Base-by-base conservation (phyloP, 495 filamentous ascomycete species). In the Podospora fimiseda region DNA sequence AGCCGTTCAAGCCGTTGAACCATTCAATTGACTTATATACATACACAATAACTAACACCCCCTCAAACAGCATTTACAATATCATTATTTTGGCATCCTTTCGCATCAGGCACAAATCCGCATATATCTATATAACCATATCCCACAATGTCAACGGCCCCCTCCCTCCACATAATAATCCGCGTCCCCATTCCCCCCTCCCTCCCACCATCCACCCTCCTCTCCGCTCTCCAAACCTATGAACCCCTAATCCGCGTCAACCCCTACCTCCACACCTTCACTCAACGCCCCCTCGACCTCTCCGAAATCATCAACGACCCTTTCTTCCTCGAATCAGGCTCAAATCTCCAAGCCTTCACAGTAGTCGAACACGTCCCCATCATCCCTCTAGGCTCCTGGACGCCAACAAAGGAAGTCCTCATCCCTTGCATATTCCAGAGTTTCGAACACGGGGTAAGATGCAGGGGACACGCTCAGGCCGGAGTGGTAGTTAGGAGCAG, bases 331-430 rank as follows among this genome's bases (percentile, higher is more conserved):
- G 42, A 58, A 0, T 56, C 63, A 52, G 62, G 64, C 21, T 37
- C n/a, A n/a, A 52, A 60, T n/a, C 57, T 67, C 1, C 40, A 52
- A 9, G 57, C 60, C 41, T 71, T 65, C 51, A 48, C 64, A 45
- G 61, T 71, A 48, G 55, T 56, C 55, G 69, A 73, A 46, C 62
- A 60, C 42, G 62, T 73, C 38, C 65, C 68, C 52, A 58, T 70
- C 48, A 60, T 72, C n/a, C 67, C 69, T 1, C 46, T 67, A 9
- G 65, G 63, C 6, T 46, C 61, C 3, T 53, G 62, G 48, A 60
- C 60, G 0, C n/a, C n/a, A n/a, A 61, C 44, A 16, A 71, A 64
- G 53, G 52, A 61, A 19, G 57, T 71, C 2, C 14, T 37, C 18
- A 61, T 70, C 37, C 63, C 67, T 0, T 68, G 64, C 51, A 48